phyloP scores from a whole-genome alignment of 2,329 filamentous ascomycete species.

The Apiospora rasikravindrae region DNA sequence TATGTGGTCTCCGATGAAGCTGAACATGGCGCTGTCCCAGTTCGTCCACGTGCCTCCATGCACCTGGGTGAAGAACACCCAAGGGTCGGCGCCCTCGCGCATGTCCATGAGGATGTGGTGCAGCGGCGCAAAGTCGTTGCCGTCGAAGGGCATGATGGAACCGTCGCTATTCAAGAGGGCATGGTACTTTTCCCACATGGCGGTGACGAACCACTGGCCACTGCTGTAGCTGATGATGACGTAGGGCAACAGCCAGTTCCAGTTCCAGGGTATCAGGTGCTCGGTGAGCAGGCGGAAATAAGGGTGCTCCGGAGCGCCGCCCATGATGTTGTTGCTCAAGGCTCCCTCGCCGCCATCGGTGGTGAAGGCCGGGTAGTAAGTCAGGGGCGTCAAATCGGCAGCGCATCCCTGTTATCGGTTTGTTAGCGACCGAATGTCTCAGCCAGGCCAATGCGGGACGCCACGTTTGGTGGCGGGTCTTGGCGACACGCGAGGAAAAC shows the following conservation, averaged over 20 bases:
- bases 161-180: constrained; percentile 24
- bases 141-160: constrained; percentile 31
- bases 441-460: neutral
- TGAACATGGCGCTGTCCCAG: constrained; percentile 38
- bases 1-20: constrained; percentile 36
- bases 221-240: constrained; percentile 78
- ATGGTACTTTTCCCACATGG: constrained; percentile 72
- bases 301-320: constrained; percentile 68
- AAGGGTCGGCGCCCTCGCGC: constrained; percentile 32
- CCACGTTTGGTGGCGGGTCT: neutral
- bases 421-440: neutral
- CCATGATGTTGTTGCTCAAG: constrained; percentile 70
- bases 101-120: constrained; percentile 37
- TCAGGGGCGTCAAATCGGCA: constrained; percentile 67
- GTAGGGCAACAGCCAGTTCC: constrained; percentile 72
- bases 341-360: constrained; percentile 50
- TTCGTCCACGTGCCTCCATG: constrained; percentile 36
- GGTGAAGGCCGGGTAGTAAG: constrained; percentile 70
- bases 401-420: constrained; percentile 63
- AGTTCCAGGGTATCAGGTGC: constrained; percentile 66
- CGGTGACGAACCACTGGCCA: constrained; percentile 71
- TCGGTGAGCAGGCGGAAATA: constrained; percentile 73
- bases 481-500: neutral
- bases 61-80: constrained; percentile 38
- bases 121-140: constrained; percentile 25